Evolutionary conservation across 208 protist genomes (phyloP).

Genomic region (Acanthamoeba castellanii): DNA sequence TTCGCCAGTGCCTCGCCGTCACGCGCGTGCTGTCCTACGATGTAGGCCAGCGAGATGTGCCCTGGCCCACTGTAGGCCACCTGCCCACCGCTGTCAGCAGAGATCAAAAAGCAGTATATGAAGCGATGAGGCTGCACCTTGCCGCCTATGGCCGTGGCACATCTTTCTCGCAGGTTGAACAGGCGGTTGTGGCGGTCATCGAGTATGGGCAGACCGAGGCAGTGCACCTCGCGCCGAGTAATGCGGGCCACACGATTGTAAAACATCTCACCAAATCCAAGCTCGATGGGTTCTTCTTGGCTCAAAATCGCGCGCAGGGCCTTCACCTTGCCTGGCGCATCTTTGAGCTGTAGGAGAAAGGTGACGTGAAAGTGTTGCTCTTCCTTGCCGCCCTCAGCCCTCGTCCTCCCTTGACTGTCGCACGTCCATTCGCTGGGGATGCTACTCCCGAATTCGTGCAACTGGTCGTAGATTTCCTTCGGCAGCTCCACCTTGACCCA

Average conservation of each 20-base stretch:
- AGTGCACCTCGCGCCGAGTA: slow-evolving; percentile 28
- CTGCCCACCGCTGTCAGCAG: background rate
- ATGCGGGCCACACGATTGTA: background rate
- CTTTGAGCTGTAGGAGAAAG: slow-evolving; percentile 4
- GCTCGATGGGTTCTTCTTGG: background rate
- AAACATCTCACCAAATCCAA: background rate
- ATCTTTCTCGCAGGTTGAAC: background rate
- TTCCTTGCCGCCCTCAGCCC: background rate
- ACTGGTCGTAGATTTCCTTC: background rate
- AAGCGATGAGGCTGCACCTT: background rate
- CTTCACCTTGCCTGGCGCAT: background rate
- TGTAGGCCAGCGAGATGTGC: slow-evolving; percentile 28
- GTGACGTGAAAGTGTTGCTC: slow-evolving; percentile 42
- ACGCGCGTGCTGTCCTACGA: background rate
- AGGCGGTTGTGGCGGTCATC: background rate
- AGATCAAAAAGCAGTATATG: background rate
- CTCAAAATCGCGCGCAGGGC: background rate
- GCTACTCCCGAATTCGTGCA: background rate
- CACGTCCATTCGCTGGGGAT: slow-evolving; percentile 28
- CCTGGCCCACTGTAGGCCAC: background rate
- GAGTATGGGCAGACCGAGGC: background rate
- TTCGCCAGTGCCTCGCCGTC: background rate
- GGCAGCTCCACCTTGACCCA: slow-evolving; percentile 42
- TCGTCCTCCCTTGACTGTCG: background rate
- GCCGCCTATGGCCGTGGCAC: background rate